Evolutionary conservation across 1,284 basidiomycete genomes (phyloP).

Genomic region (Moesziomyces sp.): DNA sequence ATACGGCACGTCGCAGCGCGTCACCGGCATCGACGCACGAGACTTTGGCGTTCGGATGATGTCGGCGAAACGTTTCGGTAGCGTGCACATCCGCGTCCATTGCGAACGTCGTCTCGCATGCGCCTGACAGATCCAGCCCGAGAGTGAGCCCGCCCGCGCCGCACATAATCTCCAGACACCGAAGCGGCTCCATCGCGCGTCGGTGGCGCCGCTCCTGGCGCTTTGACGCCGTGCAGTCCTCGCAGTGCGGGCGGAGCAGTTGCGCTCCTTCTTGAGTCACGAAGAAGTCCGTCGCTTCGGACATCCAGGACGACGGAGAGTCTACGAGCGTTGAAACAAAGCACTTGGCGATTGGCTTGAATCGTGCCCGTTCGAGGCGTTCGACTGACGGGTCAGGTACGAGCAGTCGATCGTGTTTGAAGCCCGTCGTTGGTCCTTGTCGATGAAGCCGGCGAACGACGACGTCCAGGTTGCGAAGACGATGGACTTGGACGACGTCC

Average conservation of each 20-base stretch:
- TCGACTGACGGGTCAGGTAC: background rate
- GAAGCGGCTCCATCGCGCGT: background rate
- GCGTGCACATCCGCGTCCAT: conserved; percentile 23
- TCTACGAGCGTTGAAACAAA: conserved; percentile 8
- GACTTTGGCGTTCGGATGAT: conserved; percentile 18
- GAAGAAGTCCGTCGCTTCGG: conserved; percentile 13
- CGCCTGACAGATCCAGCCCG: conserved; percentile 32
- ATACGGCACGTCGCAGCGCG: conserved; percentile 12
- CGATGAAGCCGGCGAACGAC: conserved; percentile 9
- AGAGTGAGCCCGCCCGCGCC: conserved; percentile 41
- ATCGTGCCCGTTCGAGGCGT: background rate
- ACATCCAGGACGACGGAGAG: background rate
- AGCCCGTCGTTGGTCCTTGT: background rate
- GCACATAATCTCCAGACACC: conserved; percentile 30
- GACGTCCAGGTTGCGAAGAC: conserved; percentile 3
- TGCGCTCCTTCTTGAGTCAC: conserved; percentile 1
- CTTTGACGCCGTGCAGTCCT: background rate
- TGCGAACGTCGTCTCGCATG: conserved; percentile 31
- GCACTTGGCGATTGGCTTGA: conserved; percentile 14
- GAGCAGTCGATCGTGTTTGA: conserved; percentile 34
- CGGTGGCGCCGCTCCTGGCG: background rate
- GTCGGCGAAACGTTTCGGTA: conserved; percentile 16
- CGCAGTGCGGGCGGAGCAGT: conserved; percentile 10
- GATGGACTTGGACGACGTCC: conserved; percentile 23
- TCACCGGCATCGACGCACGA: conserved; percentile 24